Evolutionary conservation across 352 stramenopile genomes (phyloP), one percentile per base, ranked within the genome.

Genomic region (Pythium aquatile): DNA sequence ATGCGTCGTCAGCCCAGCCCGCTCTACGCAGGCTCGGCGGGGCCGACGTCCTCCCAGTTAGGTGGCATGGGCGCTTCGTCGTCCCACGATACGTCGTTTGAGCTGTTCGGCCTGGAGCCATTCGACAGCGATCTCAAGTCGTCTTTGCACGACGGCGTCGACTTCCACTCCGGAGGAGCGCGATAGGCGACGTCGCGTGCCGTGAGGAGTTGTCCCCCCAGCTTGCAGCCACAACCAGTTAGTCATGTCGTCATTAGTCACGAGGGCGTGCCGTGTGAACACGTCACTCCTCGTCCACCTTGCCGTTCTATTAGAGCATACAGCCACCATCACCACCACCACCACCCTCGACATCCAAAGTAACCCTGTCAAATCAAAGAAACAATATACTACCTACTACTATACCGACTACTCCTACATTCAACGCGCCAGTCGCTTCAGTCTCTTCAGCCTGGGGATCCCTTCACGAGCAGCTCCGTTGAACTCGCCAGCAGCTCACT

Each of bases 91-190:
- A 32, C 61, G 42, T 69, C 63, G n/a, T 76, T 73, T 40, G 69
- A 76, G 61, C 42, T 76, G 28, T 70, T 76, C 54, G 69, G 69
- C 51, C 53, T 76, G 16, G 69, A 76, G 49, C 65, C 69, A 0
- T 76, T 76, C 46, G 69, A 76, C 29, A 69, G 53, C 49, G 65
- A 72, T 26, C 48, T 74, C 54, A 64, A 63, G 48, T 54, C 63
- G 28, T 69, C 70, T 10, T 37, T 61, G 39, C 55, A 60, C 33
- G 49, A 64, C 28, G 58, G 28, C 13, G 51, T 75, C 5, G 72
- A 76, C 37, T 74, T 78, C 55, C 64, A 66, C 48, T 37, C 48
- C 0, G 52, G 52, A 16, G 59, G 59, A 49, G 17, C 44, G n/a
- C 44, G 44, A 51, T 51, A 24, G 32, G 32, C 32, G n/a, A 29